These are phyloP conservation scores for Trichoderma cornu-damae DNA, from an alignment of 2,329 filamentous ascomycete genomes.

Conservation along the genomic window DNA sequence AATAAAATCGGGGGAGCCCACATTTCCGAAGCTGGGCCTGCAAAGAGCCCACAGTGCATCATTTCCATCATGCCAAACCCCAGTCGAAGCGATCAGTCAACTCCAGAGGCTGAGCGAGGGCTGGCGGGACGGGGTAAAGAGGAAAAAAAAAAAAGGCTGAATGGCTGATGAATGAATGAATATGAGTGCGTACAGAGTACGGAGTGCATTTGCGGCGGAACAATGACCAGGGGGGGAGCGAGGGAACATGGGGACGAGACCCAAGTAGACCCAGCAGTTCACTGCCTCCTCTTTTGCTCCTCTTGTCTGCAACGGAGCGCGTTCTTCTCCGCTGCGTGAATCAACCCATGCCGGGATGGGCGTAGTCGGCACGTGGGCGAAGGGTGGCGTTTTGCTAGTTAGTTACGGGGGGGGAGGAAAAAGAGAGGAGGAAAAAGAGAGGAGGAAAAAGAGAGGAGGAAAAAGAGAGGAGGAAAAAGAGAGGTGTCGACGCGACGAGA, in stretches of 20 bases:
- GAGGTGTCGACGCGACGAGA: no score
- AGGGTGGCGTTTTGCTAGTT: conserved; percentile 17
- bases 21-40: background rate
- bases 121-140: background rate
- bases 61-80: background rate
- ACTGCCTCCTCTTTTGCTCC: conserved; percentile 1
- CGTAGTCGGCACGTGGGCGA: conserved; percentile 17
- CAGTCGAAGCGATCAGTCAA: conserved; percentile 16
- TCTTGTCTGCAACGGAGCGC: background rate
- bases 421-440: background rate
- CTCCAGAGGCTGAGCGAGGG: conserved; percentile 14
- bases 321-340: conserved; percentile 10
- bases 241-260: background rate
- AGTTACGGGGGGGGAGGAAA: background rate
- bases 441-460: no score
- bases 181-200: background rate
- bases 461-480: no score
- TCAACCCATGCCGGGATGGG: conserved; percentile 10
- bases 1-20: background rate
- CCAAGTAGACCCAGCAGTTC: conserved; percentile 8
- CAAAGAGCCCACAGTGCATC: conserved; percentile 6
- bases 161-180: no score
- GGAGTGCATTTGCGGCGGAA: background rate
- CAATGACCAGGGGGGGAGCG: background rate
- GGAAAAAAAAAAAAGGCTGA: background rate